Conservation (phyloP, 2,329 filamentous ascomycete genomes). For the Pseudophaeomoniella oleicola region DNA sequence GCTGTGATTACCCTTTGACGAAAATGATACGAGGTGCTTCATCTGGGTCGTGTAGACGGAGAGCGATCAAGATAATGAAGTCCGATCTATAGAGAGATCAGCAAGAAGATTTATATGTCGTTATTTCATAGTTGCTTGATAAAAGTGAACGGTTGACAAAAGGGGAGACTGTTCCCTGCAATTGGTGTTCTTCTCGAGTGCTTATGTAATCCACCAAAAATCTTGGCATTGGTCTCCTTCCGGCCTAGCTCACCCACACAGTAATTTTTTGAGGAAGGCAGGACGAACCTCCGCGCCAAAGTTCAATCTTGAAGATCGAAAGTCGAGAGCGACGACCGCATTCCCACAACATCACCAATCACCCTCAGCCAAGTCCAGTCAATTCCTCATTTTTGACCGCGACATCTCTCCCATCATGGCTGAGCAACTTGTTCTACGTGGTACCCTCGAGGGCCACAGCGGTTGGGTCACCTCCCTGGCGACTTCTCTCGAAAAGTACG, state of each 20-base stretch:
- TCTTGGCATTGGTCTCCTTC: background rate
- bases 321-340: background rate
- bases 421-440: conserved; percentile 91
- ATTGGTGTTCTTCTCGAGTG: too few species aligned
- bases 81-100: too few species aligned
- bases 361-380: background rate
- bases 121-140: too few species aligned
- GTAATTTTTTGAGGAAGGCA: background rate
- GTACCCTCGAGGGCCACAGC: conserved; percentile 97
- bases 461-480: conserved; percentile 98
- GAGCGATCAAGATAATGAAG: too few species aligned
- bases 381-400: background rate
- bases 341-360: background rate
- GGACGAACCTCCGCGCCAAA: background rate
- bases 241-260: background rate
- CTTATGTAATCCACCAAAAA: background rate
- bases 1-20: too few species aligned
- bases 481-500: conserved; percentile 97
- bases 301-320: background rate
- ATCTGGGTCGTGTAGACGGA: too few species aligned
- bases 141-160: too few species aligned
- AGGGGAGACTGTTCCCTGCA: too few species aligned
- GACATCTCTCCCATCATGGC: conserved; percentile 49
- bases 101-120: too few species aligned
- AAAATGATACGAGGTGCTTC: too few species aligned